These are phyloP conservation scores for Cercospora sp. DNA, from an alignment of 2,329 filamentous ascomycete species.

Conservation along the genomic window DNA sequence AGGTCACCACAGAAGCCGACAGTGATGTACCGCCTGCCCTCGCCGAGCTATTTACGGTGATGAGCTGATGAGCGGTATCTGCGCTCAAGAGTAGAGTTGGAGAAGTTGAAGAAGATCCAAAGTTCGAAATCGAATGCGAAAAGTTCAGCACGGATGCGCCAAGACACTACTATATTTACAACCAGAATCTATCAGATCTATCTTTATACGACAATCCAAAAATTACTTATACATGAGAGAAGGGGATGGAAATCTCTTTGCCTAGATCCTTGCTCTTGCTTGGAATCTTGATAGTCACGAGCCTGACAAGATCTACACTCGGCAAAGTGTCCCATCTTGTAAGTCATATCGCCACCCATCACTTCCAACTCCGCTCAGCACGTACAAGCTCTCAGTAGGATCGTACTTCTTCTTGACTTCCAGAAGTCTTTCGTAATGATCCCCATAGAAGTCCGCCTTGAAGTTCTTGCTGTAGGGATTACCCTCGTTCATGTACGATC, in stretches of 20 bases:
- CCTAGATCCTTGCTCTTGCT: too few species aligned
- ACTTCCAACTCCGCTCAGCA: conserved; percentile 31
- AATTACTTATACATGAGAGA: background rate
- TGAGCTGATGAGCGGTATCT: background rate
- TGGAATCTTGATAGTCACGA: background rate
- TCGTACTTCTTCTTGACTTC: conserved; percentile 49
- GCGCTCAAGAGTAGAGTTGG: background rate
- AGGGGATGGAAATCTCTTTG: background rate
- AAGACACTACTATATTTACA: background rate
- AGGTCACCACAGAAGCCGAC: background rate
- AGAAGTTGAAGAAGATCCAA: background rate
- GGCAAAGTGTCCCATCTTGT: conserved; percentile 30
- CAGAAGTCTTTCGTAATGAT: conserved; percentile 42
- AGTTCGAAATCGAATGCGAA: background rate
- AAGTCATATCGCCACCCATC: conserved; percentile 33
- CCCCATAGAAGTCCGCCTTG: conserved; percentile 47
- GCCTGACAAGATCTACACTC: background rate
- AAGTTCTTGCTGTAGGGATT: conserved; percentile 46
- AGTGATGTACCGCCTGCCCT: background rate
- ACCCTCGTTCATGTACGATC: conserved; percentile 48
- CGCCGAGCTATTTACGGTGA: background rate
- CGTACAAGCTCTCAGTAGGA: conserved; percentile 35
- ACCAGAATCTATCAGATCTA: background rate
- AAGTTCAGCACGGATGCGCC: background rate
- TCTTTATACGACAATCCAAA: background rate